Evolutionary conservation across 257 asterid genomes (phyloP).

Genomic region (Anisodus tanguticus): DNA sequence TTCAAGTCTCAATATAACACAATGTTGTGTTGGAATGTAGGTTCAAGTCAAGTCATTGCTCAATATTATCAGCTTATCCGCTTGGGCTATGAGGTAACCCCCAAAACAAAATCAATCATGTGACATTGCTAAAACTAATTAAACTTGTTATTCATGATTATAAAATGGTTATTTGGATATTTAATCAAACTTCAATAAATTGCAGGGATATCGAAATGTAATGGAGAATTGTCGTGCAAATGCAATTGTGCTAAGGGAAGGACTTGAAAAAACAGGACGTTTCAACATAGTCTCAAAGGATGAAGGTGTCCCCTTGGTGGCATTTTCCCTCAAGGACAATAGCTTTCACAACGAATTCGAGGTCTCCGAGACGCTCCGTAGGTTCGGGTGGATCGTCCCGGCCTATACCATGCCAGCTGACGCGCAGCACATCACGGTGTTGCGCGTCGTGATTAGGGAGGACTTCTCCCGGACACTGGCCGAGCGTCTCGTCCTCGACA

Average conservation of each 20-base stretch:
- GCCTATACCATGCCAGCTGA: slow-evolving; percentile 49
- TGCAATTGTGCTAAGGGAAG: slow-evolving; percentile 39
- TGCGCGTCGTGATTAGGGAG: slow-evolving; percentile 42
- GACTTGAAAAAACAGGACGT: slow-evolving; percentile 42
- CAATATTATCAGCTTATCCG: slow-evolving; percentile 48
- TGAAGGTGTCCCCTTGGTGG: slow-evolving; percentile 45
- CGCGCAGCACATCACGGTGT: slow-evolving; percentile 42
- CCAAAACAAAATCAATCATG: no score
- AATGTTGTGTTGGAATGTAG: slow-evolving; percentile 17
- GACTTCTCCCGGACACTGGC: slow-evolving; percentile 44
- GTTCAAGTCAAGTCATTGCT: slow-evolving; percentile 52
- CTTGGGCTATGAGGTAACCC: slow-evolving; percentile 43
- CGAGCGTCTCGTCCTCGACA: slow-evolving; percentile 38
- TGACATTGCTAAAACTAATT: background rate
- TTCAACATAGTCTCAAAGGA: slow-evolving; percentile 45
- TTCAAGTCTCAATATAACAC: background rate
- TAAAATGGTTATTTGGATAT: background rate
- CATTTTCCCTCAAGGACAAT: slow-evolving; percentile 46
- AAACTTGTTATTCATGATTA: background rate
- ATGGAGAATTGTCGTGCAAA: slow-evolving; percentile 48
- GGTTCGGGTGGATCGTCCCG: slow-evolving; percentile 47
- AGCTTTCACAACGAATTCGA: slow-evolving; percentile 40
- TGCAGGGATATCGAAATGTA: slow-evolving; percentile 41
- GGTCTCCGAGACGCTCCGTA: slow-evolving; percentile 38
- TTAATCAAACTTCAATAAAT: background rate